Evolutionary conservation across 352 stramenopile species (phyloP).

Genomic region (Pythium aphanidermatum): DNA sequence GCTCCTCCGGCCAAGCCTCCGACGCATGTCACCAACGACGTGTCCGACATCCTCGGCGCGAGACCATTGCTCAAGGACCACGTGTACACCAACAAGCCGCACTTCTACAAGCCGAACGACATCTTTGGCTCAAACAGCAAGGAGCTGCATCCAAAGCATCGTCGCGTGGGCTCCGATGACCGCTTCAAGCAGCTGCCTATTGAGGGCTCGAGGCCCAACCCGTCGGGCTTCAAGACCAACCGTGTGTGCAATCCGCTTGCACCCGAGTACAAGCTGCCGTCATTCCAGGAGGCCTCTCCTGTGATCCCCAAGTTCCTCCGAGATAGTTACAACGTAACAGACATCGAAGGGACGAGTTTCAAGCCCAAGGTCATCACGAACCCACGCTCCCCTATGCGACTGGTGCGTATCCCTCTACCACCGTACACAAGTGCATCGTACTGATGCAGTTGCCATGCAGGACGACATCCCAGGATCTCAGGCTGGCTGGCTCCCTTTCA

Average conservation of each 20-base stretch:
- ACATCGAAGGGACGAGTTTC: constrained; percentile 62
- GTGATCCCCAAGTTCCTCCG: constrained; percentile 60
- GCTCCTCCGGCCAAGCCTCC: constrained; percentile 22
- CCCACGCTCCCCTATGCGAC: constrained; percentile 35
- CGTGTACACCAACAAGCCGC: constrained; percentile 57
- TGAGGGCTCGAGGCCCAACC: constrained; percentile 41
- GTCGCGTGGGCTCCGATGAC: constrained; percentile 42
- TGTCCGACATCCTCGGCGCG: constrained; percentile 55
- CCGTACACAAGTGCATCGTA: too few relatives aligned
- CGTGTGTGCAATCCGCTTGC: constrained; percentile 54
- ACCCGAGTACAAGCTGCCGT: constrained; percentile 56
- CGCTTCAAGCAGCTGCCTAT: constrained; percentile 68
- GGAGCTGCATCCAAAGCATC: constrained; percentile 47
- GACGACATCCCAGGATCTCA: constrained; percentile 56
- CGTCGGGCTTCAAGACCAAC: constrained; percentile 55
- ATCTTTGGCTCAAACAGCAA: constrained; percentile 55
- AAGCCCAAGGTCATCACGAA: constrained; percentile 36
- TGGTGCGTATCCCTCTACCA: constrained; percentile 30
- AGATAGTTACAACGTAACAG: constrained; percentile 65
- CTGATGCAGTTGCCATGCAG: too few relatives aligned
- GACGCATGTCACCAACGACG: constrained; percentile 49
- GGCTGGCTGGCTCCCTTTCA: constrained; percentile 40
- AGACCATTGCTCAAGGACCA: constrained; percentile 49
- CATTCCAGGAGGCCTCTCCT: constrained; percentile 33
- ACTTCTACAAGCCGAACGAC: constrained; percentile 56